Percentiles rank a stretch among this genome's conserved stretches.
These are phyloP conservation scores for Gonium pectorale DNA, from an alignment of 139 green algal genomes.

Conservation along the genomic window DNA sequence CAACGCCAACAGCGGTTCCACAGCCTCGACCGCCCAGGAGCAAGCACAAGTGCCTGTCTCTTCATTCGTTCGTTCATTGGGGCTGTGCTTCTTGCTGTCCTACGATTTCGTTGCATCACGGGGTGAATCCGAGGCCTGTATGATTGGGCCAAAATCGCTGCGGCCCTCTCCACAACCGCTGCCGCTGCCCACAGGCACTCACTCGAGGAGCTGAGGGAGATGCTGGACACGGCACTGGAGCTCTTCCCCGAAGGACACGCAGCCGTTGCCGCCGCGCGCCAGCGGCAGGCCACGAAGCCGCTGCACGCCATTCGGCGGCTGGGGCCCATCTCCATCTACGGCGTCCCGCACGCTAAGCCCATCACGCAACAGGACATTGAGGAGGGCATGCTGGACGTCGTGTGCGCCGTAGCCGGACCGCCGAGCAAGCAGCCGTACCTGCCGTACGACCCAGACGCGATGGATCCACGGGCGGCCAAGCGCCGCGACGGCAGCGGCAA, in stretches of 20 bases:
- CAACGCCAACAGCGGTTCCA: too few relatives aligned
- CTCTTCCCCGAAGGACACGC: constrained; percentile 47
- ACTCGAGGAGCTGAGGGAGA: constrained; percentile 51
- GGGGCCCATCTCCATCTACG: constrained; percentile 29
- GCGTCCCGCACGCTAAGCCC: background rate
- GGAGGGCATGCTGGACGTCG: background rate
- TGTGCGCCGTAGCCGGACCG: background rate
- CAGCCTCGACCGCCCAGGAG: too few relatives aligned
- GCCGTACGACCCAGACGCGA: constrained; percentile 19
- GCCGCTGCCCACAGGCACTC: constrained; percentile 1
- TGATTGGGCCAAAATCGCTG: too few relatives aligned
- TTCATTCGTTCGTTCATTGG: too few relatives aligned
- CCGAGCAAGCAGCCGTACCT: background rate
- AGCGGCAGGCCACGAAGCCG: background rate
- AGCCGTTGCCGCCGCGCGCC: constrained; percentile 5
- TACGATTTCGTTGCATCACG: too few relatives aligned
- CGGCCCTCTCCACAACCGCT: background rate
- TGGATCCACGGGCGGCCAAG: too few relatives aligned
- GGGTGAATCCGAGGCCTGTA: too few relatives aligned
- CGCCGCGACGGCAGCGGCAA: too few relatives aligned
- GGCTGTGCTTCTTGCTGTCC: too few relatives aligned
- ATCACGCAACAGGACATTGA: background rate
- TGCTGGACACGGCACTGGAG: constrained; percentile 37
- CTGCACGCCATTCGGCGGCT: background rate
- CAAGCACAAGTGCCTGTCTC: too few relatives aligned